These are phyloP conservation scores for Camptophora hylomeconis DNA, from an alignment of 2,329 filamentous ascomycete genomes.

Conservation along the genomic window DNA sequence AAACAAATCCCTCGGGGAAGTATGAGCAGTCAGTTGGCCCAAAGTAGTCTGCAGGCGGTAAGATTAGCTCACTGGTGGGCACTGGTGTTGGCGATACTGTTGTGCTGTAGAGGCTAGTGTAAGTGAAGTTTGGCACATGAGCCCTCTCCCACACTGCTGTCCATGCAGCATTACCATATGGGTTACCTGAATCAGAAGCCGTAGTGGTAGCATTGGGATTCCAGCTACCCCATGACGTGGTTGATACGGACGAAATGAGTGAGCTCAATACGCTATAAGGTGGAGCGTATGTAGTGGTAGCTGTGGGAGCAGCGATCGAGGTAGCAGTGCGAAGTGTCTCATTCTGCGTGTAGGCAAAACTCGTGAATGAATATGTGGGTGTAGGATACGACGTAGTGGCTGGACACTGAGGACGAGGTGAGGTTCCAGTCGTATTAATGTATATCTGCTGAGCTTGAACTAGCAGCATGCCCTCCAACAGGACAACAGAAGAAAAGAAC, in stretches of 20 bases:
- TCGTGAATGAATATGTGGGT: constrained; percentile 18
- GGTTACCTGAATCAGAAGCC: constrained; percentile 19
- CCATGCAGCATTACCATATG: constrained; percentile 26
- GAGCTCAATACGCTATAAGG: constrained; percentile 17
- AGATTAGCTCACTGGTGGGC: constrained; percentile 40
- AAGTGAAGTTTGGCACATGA: constrained; percentile 22
- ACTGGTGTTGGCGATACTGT: constrained; percentile 44
- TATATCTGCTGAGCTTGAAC: constrained; percentile 17
- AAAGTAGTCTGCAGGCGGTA: constrained; percentile 42
- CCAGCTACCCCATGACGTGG: constrained; percentile 24
- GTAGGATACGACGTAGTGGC: constrained; percentile 8
- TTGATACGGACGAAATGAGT: constrained; percentile 17
- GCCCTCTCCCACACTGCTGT: constrained; percentile 22
- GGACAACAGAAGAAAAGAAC: no score
- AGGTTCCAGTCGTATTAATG: constrained; percentile 18
- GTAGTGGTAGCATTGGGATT: constrained; percentile 19
- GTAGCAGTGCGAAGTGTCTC: constrained; percentile 22
- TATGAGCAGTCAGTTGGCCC: constrained; percentile 21
- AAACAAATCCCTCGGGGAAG: constrained; percentile 29
- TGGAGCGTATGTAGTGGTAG: constrained; percentile 20
- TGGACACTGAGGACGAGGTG: constrained; percentile 18
- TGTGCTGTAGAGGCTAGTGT: constrained; percentile 26
- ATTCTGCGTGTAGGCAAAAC: constrained; percentile 20
- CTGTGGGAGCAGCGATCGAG: constrained; percentile 21
- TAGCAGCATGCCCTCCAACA: no score